Conservation (phyloP, 371 early-diverging fungal genomes). For the Saksenaea vasiformis region DNA sequence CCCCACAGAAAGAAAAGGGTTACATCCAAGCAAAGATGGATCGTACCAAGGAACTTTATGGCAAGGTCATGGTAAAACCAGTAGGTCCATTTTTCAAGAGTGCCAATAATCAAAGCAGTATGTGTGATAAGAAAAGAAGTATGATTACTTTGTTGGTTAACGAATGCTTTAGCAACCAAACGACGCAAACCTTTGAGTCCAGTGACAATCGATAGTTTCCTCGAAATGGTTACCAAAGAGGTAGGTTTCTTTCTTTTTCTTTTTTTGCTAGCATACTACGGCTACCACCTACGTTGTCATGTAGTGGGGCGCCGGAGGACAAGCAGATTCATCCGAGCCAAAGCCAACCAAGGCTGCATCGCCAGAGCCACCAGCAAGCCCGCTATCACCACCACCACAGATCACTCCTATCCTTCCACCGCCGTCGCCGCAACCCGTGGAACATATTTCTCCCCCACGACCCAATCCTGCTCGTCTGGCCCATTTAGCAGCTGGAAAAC, state of each 20-base stretch:
- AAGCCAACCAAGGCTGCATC: background rate
- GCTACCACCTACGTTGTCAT: background rate
- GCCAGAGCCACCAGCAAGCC: background rate
- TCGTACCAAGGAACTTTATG: background rate
- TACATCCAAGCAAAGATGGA: constrained; percentile 1
- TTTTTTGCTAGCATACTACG: too few relatives aligned
- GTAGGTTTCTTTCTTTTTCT: background rate
- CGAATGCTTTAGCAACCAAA: background rate
- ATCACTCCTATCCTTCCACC: background rate
- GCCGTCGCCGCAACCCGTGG: background rate
- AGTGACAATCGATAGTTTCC: background rate
- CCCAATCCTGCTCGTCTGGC: background rate
- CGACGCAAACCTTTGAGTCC: background rate
- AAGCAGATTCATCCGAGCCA: background rate
- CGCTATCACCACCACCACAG: background rate
- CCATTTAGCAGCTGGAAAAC: background rate
- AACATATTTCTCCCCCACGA: background rate
- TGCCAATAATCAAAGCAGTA: background rate
- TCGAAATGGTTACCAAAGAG: constrained; percentile 2
- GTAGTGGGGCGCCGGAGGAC: background rate
- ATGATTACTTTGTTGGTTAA: background rate
- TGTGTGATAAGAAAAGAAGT: background rate
- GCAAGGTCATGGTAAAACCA: background rate
- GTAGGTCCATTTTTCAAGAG: background rate
- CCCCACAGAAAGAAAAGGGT: background rate